Evolutionary conservation across 2,329 filamentous ascomycete species (phyloP).

Genomic region (Pseudocercospora vitis): DNA sequence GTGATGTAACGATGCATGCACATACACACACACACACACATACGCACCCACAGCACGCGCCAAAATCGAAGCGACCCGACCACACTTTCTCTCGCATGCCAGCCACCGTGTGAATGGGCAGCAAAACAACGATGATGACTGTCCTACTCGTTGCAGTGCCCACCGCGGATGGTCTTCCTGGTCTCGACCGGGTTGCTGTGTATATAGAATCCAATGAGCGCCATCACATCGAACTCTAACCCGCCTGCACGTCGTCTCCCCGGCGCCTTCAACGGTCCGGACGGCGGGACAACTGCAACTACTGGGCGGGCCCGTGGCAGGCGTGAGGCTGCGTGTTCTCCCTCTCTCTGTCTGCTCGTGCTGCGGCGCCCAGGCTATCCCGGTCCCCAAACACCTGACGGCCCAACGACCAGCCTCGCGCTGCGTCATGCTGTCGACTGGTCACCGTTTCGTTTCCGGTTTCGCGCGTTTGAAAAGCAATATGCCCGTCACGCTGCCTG

Average conservation of each 20-base stretch:
- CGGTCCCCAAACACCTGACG: background rate
- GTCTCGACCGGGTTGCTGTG: no score
- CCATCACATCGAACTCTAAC: background rate
- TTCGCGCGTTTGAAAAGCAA: slow-evolving; percentile 3
- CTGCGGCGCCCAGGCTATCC: background rate
- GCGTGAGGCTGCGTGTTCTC: background rate
- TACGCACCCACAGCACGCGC: background rate
- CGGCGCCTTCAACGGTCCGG: background rate
- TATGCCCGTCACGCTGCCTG: background rate
- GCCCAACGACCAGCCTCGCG: slow-evolving; percentile 8
- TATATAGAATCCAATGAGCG: no score
- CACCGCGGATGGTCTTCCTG: no score
- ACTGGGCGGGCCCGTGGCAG: no score
- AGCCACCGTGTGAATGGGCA: background rate
- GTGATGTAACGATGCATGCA: slow-evolving; percentile 1
- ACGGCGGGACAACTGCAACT: background rate
- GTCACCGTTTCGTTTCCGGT: slow-evolving; percentile 12
- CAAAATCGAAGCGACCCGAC: background rate
- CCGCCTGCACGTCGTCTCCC: background rate
- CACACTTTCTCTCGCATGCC: background rate
- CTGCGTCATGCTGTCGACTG: slow-evolving; percentile 5
- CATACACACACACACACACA: no score
- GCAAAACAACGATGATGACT: background rate
- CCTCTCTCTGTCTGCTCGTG: background rate
- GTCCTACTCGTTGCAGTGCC: no score